phyloP scores from a whole-genome alignment of 108 stramenopile genomes.

The Schizochytrium sp. region DNA sequence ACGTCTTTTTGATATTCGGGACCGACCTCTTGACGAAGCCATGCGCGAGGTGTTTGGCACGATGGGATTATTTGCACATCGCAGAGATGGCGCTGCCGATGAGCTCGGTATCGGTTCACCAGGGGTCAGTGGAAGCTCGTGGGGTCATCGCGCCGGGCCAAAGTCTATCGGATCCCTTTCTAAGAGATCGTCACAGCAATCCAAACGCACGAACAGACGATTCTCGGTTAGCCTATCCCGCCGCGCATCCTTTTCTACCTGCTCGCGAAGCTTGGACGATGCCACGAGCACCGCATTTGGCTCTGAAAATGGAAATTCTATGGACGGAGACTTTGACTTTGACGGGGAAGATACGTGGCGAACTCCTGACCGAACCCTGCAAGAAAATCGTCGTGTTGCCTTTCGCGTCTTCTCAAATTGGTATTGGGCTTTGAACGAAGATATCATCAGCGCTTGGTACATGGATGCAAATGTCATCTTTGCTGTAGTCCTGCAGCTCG shows the following conservation, averaged over 20 bases:
- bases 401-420: not conserved
- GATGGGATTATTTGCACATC: not conserved
- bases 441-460: not conserved
- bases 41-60: not conserved
- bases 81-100: not conserved
- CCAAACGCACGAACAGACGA: too few species aligned
- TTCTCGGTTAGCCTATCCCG: not conserved
- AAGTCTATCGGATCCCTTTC: too few species aligned
- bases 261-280: not conserved
- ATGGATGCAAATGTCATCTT: not conserved
- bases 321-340: not conserved
- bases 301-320: not conserved
- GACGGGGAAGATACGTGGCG: not conserved
- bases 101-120: not conserved
- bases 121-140: not conserved
- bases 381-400: not conserved
- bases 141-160: not conserved
- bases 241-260: not conserved
- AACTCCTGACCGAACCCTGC: not conserved
- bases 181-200: too few species aligned
- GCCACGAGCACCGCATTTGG: not conserved
- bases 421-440: conserved; percentile 18
- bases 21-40: conserved; percentile 44
- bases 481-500: conserved; percentile 31
- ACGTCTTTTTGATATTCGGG: not conserved